Conservation (phyloP, 2,329 filamentous ascomycete species). For the Fusarium avenaceum region DNA sequence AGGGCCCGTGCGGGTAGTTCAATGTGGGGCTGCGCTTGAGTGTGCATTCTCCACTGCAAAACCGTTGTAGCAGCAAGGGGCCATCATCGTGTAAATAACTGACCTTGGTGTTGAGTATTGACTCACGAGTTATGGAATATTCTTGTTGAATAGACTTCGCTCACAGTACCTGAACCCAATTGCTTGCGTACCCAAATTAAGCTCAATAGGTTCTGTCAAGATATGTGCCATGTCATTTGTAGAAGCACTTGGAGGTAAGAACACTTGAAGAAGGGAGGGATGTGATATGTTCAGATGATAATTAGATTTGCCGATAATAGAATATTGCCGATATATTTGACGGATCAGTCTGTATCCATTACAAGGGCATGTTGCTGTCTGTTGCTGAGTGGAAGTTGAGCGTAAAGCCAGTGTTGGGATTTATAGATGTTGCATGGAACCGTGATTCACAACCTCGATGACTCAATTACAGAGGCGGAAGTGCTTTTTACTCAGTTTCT, state of each 20-base stretch:
- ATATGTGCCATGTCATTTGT: background rate
- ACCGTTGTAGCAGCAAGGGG: constrained; percentile 3
- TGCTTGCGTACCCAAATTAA: background rate
- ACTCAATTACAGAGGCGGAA: too few species aligned
- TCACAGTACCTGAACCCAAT: rapidly evolving
- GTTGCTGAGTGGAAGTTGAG: background rate
- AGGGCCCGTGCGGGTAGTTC: constrained; percentile 22
- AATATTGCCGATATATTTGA: background rate
- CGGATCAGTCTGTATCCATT: background rate
- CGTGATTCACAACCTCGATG: background rate
- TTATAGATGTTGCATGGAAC: background rate
- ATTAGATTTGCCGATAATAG: background rate
- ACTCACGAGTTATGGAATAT: background rate
- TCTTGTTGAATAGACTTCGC: background rate
- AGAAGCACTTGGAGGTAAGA: background rate
- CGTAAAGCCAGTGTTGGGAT: background rate
- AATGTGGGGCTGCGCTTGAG: constrained; percentile 16
- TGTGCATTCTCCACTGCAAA: constrained; percentile 21
- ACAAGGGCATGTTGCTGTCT: background rate
- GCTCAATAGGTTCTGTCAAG: background rate
- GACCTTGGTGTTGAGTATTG: background rate
- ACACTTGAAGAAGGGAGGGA: background rate
- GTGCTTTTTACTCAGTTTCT: too few species aligned
- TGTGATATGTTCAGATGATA: background rate
- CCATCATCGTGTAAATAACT: background rate